These are phyloP conservation scores for Aspergillus avenaceus DNA, from an alignment of 495 filamentous ascomycete species.

Conservation along the genomic window DNA sequence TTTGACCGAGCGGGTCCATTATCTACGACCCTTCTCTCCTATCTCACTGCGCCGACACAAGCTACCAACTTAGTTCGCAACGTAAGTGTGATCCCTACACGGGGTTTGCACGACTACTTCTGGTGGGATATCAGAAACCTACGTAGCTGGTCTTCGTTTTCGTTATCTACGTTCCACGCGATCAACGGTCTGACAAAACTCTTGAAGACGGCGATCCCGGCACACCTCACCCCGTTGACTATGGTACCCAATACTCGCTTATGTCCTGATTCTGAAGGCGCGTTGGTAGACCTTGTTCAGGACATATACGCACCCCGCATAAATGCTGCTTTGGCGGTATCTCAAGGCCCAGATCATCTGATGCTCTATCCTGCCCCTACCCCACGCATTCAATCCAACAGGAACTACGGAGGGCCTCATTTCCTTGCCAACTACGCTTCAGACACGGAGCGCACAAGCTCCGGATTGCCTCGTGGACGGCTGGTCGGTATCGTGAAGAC, in stretches of 20 bases:
- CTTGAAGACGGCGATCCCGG: slow-evolving; percentile 65
- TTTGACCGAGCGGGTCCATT: slow-evolving; percentile 29
- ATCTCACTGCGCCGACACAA: slow-evolving; percentile 75
- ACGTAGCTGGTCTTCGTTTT: slow-evolving; percentile 76
- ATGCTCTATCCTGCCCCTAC: slow-evolving; percentile 53
- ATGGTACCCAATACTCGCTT: slow-evolving; percentile 44
- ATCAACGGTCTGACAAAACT: slow-evolving; percentile 68
- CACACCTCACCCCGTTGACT: slow-evolving; percentile 58
- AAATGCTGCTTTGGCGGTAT: slow-evolving; percentile 70
- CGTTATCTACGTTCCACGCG: slow-evolving; percentile 63
- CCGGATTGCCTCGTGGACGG: slow-evolving; percentile 68
- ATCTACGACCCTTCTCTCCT: slow-evolving; percentile 69
- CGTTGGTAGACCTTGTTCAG: slow-evolving; percentile 64
- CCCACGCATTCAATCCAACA: slow-evolving; percentile 48
- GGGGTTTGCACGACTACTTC: slow-evolving; percentile 73
- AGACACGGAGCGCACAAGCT: slow-evolving; percentile 66
- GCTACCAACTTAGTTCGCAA: slow-evolving; percentile 77
- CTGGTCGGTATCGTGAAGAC: slow-evolving; percentile 84
- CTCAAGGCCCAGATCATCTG: slow-evolving; percentile 57
- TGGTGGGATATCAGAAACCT: slow-evolving; percentile 95
- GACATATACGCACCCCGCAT: slow-evolving; percentile 72
- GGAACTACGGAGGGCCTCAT: slow-evolving; percentile 51
- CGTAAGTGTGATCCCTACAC: slow-evolving; percentile 63
- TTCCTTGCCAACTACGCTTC: slow-evolving; percentile 69
- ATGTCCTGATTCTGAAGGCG: slow-evolving; percentile 69